Conservation (phyloP, 2,329 filamentous ascomycete species). For the Lachnellula willkommii region DNA sequence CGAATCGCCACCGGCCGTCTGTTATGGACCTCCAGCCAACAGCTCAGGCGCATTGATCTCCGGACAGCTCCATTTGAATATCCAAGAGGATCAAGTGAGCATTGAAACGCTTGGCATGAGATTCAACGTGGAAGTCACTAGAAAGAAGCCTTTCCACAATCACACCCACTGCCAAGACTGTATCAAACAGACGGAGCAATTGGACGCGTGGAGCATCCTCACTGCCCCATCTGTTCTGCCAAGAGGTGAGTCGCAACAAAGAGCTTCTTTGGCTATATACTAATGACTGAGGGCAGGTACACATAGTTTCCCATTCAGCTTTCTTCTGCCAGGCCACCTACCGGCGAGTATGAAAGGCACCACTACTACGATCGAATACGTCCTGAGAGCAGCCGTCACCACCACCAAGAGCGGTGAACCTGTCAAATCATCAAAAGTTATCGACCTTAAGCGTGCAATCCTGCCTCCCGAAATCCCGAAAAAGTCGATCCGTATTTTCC, state of each 20-base stretch:
- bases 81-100: slow-evolving; percentile 61
- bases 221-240: slow-evolving; percentile 47
- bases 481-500: slow-evolving; percentile 89
- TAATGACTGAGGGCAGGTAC: slow-evolving; percentile 40
- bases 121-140: slow-evolving; percentile 64
- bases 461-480: slow-evolving; percentile 70
- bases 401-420: slow-evolving; percentile 55
- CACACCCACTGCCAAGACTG: slow-evolving; percentile 72
- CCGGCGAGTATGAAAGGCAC: slow-evolving; percentile 74
- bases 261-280: not conserved
- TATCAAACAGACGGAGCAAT: slow-evolving; percentile 61
- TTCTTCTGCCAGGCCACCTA: slow-evolving; percentile 78
- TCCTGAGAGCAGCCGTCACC: slow-evolving; percentile 63
- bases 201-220: slow-evolving; percentile 77
- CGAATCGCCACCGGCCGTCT: slow-evolving; percentile 49
- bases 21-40: slow-evolving; percentile 60
- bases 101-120: slow-evolving; percentile 69
- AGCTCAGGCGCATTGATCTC: slow-evolving; percentile 84
- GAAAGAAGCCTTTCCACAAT: slow-evolving; percentile 69
- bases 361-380: slow-evolving; percentile 71
- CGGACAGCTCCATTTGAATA: slow-evolving; percentile 69
- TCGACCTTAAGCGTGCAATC: slow-evolving; percentile 76
- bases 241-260: slow-evolving; percentile 39
- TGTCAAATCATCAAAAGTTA: slow-evolving; percentile 60
- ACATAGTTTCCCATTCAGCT: slow-evolving; percentile 84